phyloP scores from a whole-genome alignment of 441 rosid genomes.

The Populus trichocarpa region DNA sequence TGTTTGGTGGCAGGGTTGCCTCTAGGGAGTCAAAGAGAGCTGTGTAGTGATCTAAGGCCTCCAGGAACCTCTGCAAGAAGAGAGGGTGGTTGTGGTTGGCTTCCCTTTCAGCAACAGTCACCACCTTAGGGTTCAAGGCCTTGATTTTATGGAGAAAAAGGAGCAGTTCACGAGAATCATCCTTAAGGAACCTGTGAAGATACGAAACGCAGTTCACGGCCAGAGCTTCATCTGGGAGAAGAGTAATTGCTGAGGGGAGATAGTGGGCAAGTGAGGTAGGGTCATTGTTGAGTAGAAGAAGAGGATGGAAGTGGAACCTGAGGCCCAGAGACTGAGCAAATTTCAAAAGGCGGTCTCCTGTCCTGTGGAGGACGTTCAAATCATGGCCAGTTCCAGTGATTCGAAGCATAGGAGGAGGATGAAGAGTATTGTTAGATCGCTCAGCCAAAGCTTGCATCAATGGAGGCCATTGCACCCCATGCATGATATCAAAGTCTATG shows the following conservation, averaged over 20 bases:
- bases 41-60: constrained; percentile 72
- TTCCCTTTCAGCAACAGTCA: constrained; percentile 79
- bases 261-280: constrained; percentile 37
- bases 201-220: constrained; percentile 77
- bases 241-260: constrained; percentile 43
- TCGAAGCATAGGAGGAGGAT: constrained; percentile 59
- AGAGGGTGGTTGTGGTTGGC: constrained; percentile 62
- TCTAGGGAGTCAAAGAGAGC: constrained; percentile 85
- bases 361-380: constrained; percentile 43
- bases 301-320: constrained; percentile 68
- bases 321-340: constrained; percentile 78
- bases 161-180: constrained; percentile 49
- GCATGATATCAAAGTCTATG: constrained; percentile 86
- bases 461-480: constrained; percentile 99
- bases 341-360: constrained; percentile 69
- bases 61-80: constrained; percentile 64
- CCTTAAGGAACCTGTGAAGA: constrained; percentile 58
- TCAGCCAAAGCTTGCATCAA: constrained; percentile 91
- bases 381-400: constrained; percentile 87
- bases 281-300: constrained; percentile 50
- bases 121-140: constrained; percentile 62
- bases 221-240: constrained; percentile 13
- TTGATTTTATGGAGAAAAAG: constrained; percentile 61
- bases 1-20: constrained; percentile 85
- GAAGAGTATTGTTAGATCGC: constrained; percentile 34